Conservation (phyloP, 179 eudicot species). For the Corrigiola litoralis region DNA sequence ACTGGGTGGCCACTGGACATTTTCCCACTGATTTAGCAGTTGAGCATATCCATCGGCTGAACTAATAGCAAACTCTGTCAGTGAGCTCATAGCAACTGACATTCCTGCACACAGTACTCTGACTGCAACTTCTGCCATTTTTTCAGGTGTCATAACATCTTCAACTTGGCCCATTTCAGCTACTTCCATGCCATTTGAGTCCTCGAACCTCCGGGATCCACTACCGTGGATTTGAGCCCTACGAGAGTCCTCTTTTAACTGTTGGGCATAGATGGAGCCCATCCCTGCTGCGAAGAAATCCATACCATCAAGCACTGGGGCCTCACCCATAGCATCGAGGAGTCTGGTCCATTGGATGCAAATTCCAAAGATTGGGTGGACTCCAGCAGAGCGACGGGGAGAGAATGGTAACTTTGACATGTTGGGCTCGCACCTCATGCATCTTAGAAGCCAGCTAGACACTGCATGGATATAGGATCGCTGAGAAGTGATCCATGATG, state of each 20-base stretch:
- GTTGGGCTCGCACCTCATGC: constrained; percentile 54
- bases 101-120: constrained; percentile 92
- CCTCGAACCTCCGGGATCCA: constrained; percentile 54
- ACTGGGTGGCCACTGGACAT: constrained; percentile 40
- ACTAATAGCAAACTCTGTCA: constrained; percentile 68
- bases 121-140: constrained; percentile 87
- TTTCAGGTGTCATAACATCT: constrained; percentile 70
- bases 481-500: constrained; percentile 84
- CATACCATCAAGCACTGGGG: constrained; percentile 72
- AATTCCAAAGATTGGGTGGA: constrained; percentile 59
- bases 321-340: constrained; percentile 56
- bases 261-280: constrained; percentile 77
- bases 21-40: constrained; percentile 61
- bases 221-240: constrained; percentile 26
- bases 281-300: constrained; percentile 87
- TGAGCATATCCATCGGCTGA: constrained; percentile 86
- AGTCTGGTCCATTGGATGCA: constrained; percentile 88
- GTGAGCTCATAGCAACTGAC: constrained; percentile 84
- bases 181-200: constrained; percentile 45
- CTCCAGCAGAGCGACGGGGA: constrained; percentile 56
- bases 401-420: constrained; percentile 61
- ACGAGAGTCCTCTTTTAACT: constrained; percentile 48
- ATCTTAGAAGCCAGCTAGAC: constrained; percentile 72
- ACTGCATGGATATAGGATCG: constrained; percentile 70
- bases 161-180: constrained; percentile 61